Conservation (phyloP, 1,139 yeast species). For the Candida sp. region DNA sequence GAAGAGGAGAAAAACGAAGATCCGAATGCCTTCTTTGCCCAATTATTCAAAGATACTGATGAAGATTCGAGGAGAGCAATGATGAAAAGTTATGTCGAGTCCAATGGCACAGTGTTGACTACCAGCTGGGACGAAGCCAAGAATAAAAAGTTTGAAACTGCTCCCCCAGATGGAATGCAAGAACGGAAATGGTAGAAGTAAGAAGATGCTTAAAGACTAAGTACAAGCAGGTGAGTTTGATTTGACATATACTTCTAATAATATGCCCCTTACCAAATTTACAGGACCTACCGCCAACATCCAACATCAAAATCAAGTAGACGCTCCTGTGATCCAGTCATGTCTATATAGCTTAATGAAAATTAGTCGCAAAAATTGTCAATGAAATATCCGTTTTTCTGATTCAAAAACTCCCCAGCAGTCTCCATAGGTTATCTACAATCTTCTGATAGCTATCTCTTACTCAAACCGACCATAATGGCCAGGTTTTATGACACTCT, state of each 20-base stretch:
- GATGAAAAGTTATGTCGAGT: slow-evolving; percentile 95
- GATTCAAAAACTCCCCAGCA: too few species aligned
- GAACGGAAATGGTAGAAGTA: slow-evolving; percentile 37
- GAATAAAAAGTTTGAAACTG: slow-evolving; percentile 59
- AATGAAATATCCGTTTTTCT: too few species aligned
- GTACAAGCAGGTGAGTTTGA: too few species aligned
- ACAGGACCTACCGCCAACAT: too few species aligned
- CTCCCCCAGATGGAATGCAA: slow-evolving; percentile 75
- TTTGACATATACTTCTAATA: too few species aligned
- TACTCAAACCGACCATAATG: too few species aligned
- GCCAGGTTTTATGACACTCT: too few species aligned
- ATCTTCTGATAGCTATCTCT: too few species aligned
- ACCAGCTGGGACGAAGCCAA: slow-evolving; percentile 95
- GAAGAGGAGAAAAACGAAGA: slow-evolving; percentile 40
- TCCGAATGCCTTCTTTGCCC: slow-evolving; percentile 72
- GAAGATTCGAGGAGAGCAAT: slow-evolving; percentile 90
- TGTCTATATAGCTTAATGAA: background rate
- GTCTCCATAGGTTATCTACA: too few species aligned
- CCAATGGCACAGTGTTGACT: slow-evolving; percentile 90
- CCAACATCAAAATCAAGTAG: too few species aligned
- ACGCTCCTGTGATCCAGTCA: too few species aligned
- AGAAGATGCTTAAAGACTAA: background rate
- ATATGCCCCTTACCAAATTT: too few species aligned
- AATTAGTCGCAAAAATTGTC: background rate
- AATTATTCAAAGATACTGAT: slow-evolving; percentile 75